Evolutionary conservation across 345 rosid species (phyloP), one percentile per base, ranked within the genome.

Genomic region (Xanthoceras sorbifolium): DNA sequence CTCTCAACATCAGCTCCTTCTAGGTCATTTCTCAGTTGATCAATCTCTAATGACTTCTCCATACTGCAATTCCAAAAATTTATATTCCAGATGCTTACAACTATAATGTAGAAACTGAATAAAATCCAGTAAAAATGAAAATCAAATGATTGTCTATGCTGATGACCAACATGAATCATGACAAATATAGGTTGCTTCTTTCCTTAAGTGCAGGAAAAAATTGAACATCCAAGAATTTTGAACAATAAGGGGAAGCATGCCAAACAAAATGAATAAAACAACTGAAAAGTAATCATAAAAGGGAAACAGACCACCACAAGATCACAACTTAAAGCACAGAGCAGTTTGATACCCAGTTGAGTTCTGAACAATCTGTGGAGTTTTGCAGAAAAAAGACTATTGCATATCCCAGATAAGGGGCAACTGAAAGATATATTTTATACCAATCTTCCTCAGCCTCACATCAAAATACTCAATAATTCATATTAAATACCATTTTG

Each of bases 31-130:
- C 84, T 82, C 66, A 90, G 87, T 81, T 77, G 85, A 77, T 88
- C 94, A 76, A 89, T 81, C 79, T 88, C 90, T 65, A 76, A 23
- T 76, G 87, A 82, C 85, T 85, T 87, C 75, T 86, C 87, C 74
- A 71, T 61, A 71, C 98, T 90, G 85, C 75, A 84, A 66, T 61
- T 64, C 42, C 74, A 78, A 34, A 55, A 76, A 77, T 31, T 18
- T 3, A 52, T 42, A 36, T 55, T 14, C 5, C 0, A 26, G 40
- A 38, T 7, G 36, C 14, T 38, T 40, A 25, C 11, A 22, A 72
- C 15, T 26, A 60, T 9, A 57, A 60, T 11, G 22, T 25, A 17
- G 23, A 69, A 57, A 57, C 50, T 28, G 34, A n/a, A 40, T 32
- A 20, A 40, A 72, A 54, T 71, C 62, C 46, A 71, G 62, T 48